Base-by-base conservation (phyloP, 768 basidiomycete genomes). In the Peribolospora baueri region DNA sequence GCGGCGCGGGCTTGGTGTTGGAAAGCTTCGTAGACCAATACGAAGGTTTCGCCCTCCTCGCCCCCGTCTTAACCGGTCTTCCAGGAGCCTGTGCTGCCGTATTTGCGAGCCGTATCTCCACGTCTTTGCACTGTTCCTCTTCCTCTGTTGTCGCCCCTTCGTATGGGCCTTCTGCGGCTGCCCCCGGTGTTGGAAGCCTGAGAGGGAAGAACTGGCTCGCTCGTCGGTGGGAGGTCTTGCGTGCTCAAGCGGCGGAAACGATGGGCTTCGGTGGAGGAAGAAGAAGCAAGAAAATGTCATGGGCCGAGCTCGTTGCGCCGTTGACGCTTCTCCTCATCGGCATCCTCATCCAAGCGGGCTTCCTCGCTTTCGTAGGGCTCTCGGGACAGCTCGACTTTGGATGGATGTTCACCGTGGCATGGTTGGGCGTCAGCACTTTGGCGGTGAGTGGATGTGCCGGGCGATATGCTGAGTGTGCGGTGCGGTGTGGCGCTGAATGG, bases 71-170 rank as follows among this genome's bases (percentile, higher is more conserved):
- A 58, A 84, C 83, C 41, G 86, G 87, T 79, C 68, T 98, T 10
- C 83, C 87, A 0, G 91, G 90, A 8, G 79, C 81, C 46, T 81
- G 88, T 3, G 90, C 90, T 3, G 80, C 85, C 10, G 86, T 97
- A 61, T 79, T 84, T 59, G 80, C 88, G 43, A 93, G 90, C 2
- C 76, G 93, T 6, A 71, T 93, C 4, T 91, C 88, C 1, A 97
- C 93, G 0, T 73, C 80, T 0, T 71, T 95, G 25, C 93, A 98
- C 58, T 73, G 78, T 0, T 73, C 76, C 25, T 25, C 25, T 25
- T 25, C 25, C 25, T 25, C 25, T 25, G 25, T 25, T 25, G 25
- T 25, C 0, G 72, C 75, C 4, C 56, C 62, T 25, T 5, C 49
- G 3, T 10, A 40, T 42, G 8, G 8, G 11, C 48, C 13, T 46